Conservation (phyloP, 345 rosid species). For the Laguncularia racemosa region DNA sequence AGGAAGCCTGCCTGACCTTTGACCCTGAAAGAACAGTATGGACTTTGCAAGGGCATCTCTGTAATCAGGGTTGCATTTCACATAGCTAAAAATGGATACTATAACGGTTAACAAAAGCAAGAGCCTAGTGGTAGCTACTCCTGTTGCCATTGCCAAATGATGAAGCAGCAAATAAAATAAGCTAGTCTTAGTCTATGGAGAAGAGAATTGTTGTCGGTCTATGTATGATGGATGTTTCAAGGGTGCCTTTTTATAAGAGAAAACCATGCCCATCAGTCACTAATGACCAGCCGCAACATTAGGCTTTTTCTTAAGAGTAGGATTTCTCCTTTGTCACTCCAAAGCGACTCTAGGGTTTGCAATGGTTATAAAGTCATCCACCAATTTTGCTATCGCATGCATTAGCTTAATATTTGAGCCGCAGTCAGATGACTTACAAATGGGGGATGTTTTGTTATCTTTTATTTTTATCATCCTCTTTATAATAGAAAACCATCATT, state of each 20-base stretch:
- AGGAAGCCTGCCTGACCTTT: slow-evolving; percentile 78
- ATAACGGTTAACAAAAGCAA: no score
- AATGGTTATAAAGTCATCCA: slow-evolving; percentile 5
- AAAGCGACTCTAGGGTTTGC: neutral
- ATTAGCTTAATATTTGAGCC: neutral
- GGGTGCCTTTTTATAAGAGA: slow-evolving; percentile 3
- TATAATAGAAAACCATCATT: no score
- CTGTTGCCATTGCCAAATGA: neutral
- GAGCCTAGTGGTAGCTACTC: no score
- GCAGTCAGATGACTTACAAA: neutral
- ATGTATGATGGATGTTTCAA: no score
- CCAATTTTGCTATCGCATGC: slow-evolving; percentile 2
- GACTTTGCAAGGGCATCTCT: slow-evolving; percentile 76
- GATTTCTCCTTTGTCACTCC: neutral
- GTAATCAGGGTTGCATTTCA: slow-evolving; percentile 59
- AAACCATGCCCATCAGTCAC: neutral
- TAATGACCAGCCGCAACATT: slow-evolving; percentile 6
- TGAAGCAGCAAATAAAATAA: slow-evolving; percentile 2
- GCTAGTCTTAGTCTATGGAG: neutral
- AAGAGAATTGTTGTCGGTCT: neutral
- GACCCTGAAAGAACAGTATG: slow-evolving; percentile 79
- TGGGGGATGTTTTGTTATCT: neutral
- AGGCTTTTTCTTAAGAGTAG: slow-evolving; percentile 9
- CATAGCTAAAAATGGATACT: slow-evolving; percentile 9
- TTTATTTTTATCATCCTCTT: neutral